Evolutionary conservation across 2,329 filamentous ascomycete species (phyloP), one percentile per base, ranked within the genome.

Genomic region (Teratosphaeria nubilosa): DNA sequence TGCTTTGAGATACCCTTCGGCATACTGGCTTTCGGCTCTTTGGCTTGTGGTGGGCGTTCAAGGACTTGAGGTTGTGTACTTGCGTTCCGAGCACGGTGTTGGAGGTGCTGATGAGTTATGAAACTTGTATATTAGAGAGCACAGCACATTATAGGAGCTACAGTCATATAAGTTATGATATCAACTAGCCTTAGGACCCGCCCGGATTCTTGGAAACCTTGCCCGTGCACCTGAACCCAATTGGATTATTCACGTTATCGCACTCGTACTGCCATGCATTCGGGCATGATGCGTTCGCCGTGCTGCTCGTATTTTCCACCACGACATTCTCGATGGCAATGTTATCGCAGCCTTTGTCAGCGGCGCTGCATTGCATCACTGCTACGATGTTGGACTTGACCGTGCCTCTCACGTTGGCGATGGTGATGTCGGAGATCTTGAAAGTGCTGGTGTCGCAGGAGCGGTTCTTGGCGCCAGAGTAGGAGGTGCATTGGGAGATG

Each of bases 1-100:
- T 61, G 22, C 55, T 54, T 14, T 59, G 58, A 61, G 54, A 14
- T 53, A 30, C 51, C 25, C 31, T 53, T 53, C 25, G 25, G 51
- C 51, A 34, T 53, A 16, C 22, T 53, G 22, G 9, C n/a, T 30
- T 24, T n/a, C 14, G 51, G 51, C 25, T 53, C n/a, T 13, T 53
- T 53, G 22, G 16, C 14, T 53, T 14, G 1, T 20, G 25, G 27
- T 30, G 10, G 51, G 51, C 25, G 14, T 53, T 30, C 22, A 13
- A 24, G 25, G 51, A 14, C 3, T 53, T 30, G 16, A n/a, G 9
- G 41, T 34, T 54, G 32, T 41, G 14, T 16, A 22, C 6, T 14
- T 54, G 53, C 53, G 32, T 54, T 54, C 32, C 31, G 32, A 54
- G 53, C 53, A 30, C 32, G 53, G 53, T 34, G 53, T 41, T 54